These are phyloP conservation scores for Gracilariopsis chorda DNA, from an alignment of 23 red algal species.

Conservation along the genomic window DNA sequence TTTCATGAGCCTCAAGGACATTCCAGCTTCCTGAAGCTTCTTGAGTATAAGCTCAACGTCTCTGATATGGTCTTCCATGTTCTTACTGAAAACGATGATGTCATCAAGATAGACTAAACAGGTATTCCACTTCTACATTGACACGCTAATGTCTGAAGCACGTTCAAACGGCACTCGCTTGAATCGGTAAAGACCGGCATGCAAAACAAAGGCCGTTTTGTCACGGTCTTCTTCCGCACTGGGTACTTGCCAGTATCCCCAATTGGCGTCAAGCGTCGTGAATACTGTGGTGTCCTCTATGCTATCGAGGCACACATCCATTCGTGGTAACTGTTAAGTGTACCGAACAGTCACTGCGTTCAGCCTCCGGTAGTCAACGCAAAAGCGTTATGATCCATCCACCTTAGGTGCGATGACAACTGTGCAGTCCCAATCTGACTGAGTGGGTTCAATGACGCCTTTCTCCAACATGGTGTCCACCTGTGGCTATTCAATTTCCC, in stretches of 20 bases:
- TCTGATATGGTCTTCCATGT: background rate
- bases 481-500: background rate
- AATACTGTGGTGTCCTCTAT: background rate
- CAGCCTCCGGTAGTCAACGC: background rate
- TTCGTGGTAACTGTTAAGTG: background rate
- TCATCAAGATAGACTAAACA: constrained; percentile 1
- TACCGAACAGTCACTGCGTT: background rate
- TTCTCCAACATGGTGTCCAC: background rate
- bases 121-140: background rate
- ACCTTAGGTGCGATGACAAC: background rate
- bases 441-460: background rate
- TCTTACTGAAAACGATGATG: background rate
- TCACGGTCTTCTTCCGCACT: background rate
- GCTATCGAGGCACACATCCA: background rate
- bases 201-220: background rate
- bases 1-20: background rate
- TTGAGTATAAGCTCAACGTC: background rate
- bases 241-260: background rate
- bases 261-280: background rate
- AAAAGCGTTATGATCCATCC: background rate
- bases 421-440: background rate
- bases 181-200: background rate
- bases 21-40: background rate
- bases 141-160: background rate
- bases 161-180: background rate